Conservation (phyloP, 2,329 filamentous ascomycete genomes). For the Aaosphaeria pasadenensis region DNA sequence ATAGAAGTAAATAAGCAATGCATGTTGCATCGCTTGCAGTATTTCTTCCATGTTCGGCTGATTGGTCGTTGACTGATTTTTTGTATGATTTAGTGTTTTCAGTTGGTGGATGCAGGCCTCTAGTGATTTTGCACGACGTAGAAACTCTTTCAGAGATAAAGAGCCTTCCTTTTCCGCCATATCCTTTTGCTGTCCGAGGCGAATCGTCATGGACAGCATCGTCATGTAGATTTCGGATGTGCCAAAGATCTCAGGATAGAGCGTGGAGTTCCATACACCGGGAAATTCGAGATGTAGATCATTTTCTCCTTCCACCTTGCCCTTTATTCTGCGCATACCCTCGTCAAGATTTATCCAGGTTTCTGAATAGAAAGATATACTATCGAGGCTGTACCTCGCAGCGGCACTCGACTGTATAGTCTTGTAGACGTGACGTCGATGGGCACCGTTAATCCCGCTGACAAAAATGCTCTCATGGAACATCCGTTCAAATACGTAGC, state of each 20-base stretch:
- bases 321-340: slow-evolving; percentile 31
- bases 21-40: slow-evolving; percentile 41
- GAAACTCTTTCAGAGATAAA: slow-evolving; percentile 27
- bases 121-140: slow-evolving; percentile 29
- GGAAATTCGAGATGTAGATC: slow-evolving; percentile 45
- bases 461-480: slow-evolving; percentile 43
- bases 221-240: slow-evolving; percentile 42
- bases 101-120: slow-evolving; percentile 30
- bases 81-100: slow-evolving; percentile 3
- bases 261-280: slow-evolving; percentile 39
- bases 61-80: slow-evolving; percentile 1
- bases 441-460: slow-evolving; percentile 4
- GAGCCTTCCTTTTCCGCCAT: slow-evolving; percentile 15
- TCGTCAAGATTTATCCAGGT: slow-evolving; percentile 29
- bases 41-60: slow-evolving; percentile 14
- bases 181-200: slow-evolving; percentile 44
- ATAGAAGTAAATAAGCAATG: slow-evolving; percentile 47
- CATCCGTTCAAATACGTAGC: slow-evolving; percentile 44
- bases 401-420: slow-evolving; percentile 13
- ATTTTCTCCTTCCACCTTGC: slow-evolving; percentile 41
- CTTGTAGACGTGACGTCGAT: slow-evolving; percentile 10
- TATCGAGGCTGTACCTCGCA: slow-evolving; percentile 26
- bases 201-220: slow-evolving; percentile 24
- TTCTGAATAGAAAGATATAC: slow-evolving; percentile 30
- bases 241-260: slow-evolving; percentile 42